Base-by-base conservation (phyloP, 495 filamentous ascomycete genomes). In the Amphirosellinia nigrospora region DNA sequence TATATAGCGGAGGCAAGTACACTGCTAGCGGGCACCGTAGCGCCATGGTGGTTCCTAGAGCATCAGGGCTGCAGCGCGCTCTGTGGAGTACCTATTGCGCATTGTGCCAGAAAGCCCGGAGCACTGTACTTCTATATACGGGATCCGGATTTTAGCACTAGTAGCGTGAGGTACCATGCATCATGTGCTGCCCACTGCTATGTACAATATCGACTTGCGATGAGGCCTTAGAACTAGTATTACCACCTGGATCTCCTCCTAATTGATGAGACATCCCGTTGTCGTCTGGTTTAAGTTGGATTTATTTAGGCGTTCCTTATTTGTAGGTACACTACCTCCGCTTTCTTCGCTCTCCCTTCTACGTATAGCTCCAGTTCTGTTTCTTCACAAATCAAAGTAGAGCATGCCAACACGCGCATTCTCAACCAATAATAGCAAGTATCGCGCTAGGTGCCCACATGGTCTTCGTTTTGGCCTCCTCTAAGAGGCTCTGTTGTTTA, bases 401-500 rank as follows among this genome's bases (percentile, higher is more conserved):
- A 66, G 64, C 50, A 58, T 58, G 48, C 50, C 15, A 55, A 23
- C 64, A 58, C 48, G 48, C 48, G 64, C 48, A 28, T 32, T 23
- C 50, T 39, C n/a, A 43, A 19, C 36, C 38, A 66, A 53, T 26
- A 66, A 53, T 50, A 43, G 26, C 63, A 30, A 41, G 48, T 21
- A 34, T 28, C 28, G 52, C 39, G 65, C 39, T 50, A 30, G 61
- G 63, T 53, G 46, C 46, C 63, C 63, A 65, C 63, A 65, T 41
- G 30, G 30, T 28, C 46, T 28, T 65, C 63, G 30, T 53, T 46
- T 53, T 52, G 65, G 26, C 39, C 26, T 34, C 65, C 48, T 23
- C 50, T 53, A 41, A 65, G 63, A 65, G 63, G 38, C 50, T 66
- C 50, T 55, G 45, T 23, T 43, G 39, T 65, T 50, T 50, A 64